Evolutionary conservation across 495 filamentous ascomycete genomes (phyloP), one percentile per base, ranked within the genome.

Genomic region (Annulohypoxylon nitens): DNA sequence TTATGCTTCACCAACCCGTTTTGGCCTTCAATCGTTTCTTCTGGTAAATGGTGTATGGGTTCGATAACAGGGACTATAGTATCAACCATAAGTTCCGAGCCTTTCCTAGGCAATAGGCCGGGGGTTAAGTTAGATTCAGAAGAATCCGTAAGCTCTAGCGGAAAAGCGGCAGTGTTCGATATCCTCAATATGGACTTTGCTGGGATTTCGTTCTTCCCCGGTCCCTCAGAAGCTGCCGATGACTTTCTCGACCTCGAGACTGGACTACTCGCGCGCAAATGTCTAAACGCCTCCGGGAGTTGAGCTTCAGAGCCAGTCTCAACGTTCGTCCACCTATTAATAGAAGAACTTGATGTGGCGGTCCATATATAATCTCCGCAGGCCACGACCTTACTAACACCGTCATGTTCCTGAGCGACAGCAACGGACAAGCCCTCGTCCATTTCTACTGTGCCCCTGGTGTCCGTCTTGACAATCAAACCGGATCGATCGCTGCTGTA

Each of bases 401-500:
- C 93, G 59, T 94, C 93, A 64, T 97, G 91, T 76, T 99, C 96
- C 77, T 98, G 93, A 26, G 93, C 90, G 11, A 97, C 87, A 14
- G 95, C 94, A 20, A 98, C 83, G 30, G 92, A 97, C 25, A 96
- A 81, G 7, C 96, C 96, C 71, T 99, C 93, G 78, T 98, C 94
- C 80, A 93, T 87, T 12, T 90, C 87, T 14, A 81, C 57, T 11
- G 88, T 89, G 57, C 88, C 87, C 43, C 94, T 87, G 9, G 93
- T 89, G 80, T 98, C 97, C 4, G 94, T 98, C 85, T 98, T 98
- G 37, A 94, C 95, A 47, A 98, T 92, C 62, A 98, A 78, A 2
- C 96, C 96, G 4, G 93, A 94, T 20, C 94, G 88, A 79, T 99
- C 96, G 75, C 92, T 93, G 36, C 95, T 98, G 81, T 98, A 97